Conservation (phyloP, 768 basidiomycete species). For the Agrocybe praecox region DNA sequence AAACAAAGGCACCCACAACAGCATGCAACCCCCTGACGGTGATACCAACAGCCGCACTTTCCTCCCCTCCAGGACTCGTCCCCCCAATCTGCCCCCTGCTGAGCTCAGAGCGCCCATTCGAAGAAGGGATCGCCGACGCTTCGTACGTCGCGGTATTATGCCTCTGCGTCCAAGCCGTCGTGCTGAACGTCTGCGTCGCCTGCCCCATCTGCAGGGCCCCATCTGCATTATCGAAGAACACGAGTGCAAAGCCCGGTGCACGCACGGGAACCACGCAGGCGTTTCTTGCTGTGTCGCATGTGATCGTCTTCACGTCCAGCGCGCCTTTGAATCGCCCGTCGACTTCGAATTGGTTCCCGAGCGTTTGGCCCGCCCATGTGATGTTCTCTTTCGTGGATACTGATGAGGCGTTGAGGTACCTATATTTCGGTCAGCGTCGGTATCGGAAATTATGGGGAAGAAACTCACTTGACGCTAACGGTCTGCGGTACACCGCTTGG, state of each 20-base stretch:
- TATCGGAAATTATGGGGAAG: too few species aligned
- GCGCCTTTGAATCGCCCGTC: conserved; percentile 69
- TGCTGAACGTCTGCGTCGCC: conserved; percentile 49
- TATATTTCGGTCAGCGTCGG: conserved; percentile 21
- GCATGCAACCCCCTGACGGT: too few species aligned
- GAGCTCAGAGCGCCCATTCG: conserved; percentile 41
- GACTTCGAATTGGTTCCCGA: conserved; percentile 59
- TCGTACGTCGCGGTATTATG: conserved; percentile 58
- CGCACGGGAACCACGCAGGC: conserved; percentile 63
- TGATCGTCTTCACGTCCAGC: conserved; percentile 56
- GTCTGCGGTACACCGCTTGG: conserved; percentile 44
- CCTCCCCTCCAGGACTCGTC: conserved; percentile 23
- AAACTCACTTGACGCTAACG: conserved; percentile 54
- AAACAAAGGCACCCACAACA: too few species aligned
- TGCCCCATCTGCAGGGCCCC: conserved; percentile 21
- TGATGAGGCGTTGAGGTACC: conserved; percentile 58
- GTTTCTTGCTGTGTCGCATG: conserved; percentile 55
- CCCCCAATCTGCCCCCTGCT: conserved; percentile 17
- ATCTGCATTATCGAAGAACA: conserved; percentile 53
- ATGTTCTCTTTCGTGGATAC: conserved; percentile 67
- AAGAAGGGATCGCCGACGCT: conserved; percentile 54
- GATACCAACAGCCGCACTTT: conserved; percentile 14
- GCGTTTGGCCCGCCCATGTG: conserved; percentile 76
- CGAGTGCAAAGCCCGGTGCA: conserved; percentile 75
- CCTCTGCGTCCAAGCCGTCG: conserved; percentile 56